These are phyloP conservation scores for Hypsizygus ulmarius DNA, from an alignment of 1,284 basidiomycete genomes.

Conservation along the genomic window DNA sequence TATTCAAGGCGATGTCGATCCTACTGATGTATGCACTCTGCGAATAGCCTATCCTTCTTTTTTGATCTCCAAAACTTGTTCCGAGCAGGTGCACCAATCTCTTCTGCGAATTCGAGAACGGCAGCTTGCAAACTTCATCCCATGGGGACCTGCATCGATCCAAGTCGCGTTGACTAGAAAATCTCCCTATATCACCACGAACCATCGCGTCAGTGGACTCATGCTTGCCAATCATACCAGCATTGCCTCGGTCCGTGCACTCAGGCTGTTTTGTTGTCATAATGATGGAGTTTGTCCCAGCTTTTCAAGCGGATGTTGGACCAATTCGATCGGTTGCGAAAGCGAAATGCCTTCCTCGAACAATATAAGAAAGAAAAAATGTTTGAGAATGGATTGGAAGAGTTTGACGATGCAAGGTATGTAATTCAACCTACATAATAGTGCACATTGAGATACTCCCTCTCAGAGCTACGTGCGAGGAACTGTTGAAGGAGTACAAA, in stretches of 20 bases:
- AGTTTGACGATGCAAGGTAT: constrained; percentile 92
- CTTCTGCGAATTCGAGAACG: constrained; percentile 94
- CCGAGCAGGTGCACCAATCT: constrained; percentile 87
- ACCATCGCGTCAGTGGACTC: constrained; percentile 92
- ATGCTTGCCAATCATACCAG: constrained; percentile 99
- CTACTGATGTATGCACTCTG: constrained; percentile 76
- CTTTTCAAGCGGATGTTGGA: constrained; percentile 95
- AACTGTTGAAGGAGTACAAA: constrained; percentile 87
- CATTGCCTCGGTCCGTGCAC: constrained; percentile 78
- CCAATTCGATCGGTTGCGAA: constrained; percentile 88
- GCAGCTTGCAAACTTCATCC: constrained; percentile 96
- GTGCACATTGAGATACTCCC: constrained; percentile 6
- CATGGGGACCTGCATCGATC: constrained; percentile 98
- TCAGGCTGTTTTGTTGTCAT: background rate
- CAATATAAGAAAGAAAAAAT: constrained; percentile 97
- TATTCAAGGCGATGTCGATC: constrained; percentile 97
- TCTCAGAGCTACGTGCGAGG: constrained; percentile 76
- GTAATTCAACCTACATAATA: constrained; percentile 15
- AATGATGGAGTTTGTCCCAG: constrained; percentile 38
- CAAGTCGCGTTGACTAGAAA: constrained; percentile 94
- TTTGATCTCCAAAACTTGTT: constrained; percentile 1
- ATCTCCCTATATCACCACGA: constrained; percentile 86
- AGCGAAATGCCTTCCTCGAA: constrained; percentile 93
- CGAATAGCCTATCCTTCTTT: background rate
- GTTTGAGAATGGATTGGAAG: constrained; percentile 88